Evolutionary conservation across 2,329 filamentous ascomycete species (phyloP), one percentile per base, ranked within the genome.

Genomic region (Phyllosticta citribraziliensis): DNA sequence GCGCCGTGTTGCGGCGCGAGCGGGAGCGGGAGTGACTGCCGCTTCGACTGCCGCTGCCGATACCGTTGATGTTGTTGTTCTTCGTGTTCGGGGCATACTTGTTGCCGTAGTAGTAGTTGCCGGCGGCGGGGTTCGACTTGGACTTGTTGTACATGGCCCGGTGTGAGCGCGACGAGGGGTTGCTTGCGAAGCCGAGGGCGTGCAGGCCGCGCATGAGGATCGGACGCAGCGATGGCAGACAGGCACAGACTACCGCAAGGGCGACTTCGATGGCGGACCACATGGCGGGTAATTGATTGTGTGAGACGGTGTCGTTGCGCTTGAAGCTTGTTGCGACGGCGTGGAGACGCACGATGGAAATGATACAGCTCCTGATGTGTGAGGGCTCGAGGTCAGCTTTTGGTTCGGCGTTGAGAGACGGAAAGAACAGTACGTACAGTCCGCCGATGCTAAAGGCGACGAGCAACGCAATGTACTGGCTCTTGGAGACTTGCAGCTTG

Each of bases 151-250:
- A 30, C 9, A 8, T 30, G 6, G 27, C 6, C 14, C 40, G 14
- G 14, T 47, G 40, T 2, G 40, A 30, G 27, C 27, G 27, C 5
- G 27, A 6, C 4, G 40, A 47, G 17, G 17, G 55, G 10, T 22
- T 22, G 22, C 52, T 30, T n/a, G 51, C 52, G 25, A 66, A 63
- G 51, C 78, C 78, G 64, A 79, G 74, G 33, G 78, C 65, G 0
- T 70, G 58, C 4, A 68, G 65, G 5, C 73, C 65, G 0, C 70
- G 58, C 5, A 68, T 65, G 5, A 73, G 63, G 4, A 73, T 65
- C 1, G 70, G 70, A 6, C 71, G 70, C 63, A 74, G 68, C 5
- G 68, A 62, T 6, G 72, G 71, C n/a, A 74, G 62, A 57, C 70
- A 71, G 22, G 71, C 71, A 63, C 71, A 72, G 0, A 72, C 66